Evolutionary conservation across 805 yeast species (phyloP), one percentile per base, ranked within the genome.

Genomic region (Hanseniaspora lachancei): DNA sequence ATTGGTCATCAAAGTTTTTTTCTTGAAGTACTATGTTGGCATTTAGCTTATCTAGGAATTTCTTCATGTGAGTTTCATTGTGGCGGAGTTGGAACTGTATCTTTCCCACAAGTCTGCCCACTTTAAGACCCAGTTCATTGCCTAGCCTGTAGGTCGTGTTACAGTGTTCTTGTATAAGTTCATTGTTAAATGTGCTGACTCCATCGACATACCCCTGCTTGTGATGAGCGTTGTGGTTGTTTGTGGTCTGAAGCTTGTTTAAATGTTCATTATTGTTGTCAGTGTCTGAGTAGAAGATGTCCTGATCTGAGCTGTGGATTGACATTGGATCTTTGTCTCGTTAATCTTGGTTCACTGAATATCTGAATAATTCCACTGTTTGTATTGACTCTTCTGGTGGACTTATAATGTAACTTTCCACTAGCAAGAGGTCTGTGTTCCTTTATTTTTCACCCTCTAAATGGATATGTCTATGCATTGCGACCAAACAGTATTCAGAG

Each of bases 151-250:
- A 89, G 0, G 91, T 91, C 2, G 71, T 74, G 65, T 89, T 95
- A 63, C 91, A 89, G 0, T 96, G 96, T 13, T 70, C 63, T 64
- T 89, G 97, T 24, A 88, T 69, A 42, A 82, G 78, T 8, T 68
- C 67, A 60, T 86, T 95, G 62, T 86, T 82, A 5, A 87, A 78
- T 16, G 66, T 68, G 1, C 86, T 73, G 6, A 89, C 63, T 0
- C 97, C 97, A 58, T 84, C 95, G 5, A 87, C 68, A 61, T 86
- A 89, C 0, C 97, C 97, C 59, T 83, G 83, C 60, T 85, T 86
- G 9, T 73, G 74, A 64, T 89, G 96, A 10, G 73, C 75, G 34
- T 89, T 69, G 61, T 77, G 70, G 49, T 83, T 61, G 10, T 76
- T 75, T 8, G 70, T 64, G 5, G 66, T 61, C 34, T 70, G 24